phyloP scores from a whole-genome alignment of 2,329 filamentous ascomycete species.

The Sphaceloma murrayae region DNA sequence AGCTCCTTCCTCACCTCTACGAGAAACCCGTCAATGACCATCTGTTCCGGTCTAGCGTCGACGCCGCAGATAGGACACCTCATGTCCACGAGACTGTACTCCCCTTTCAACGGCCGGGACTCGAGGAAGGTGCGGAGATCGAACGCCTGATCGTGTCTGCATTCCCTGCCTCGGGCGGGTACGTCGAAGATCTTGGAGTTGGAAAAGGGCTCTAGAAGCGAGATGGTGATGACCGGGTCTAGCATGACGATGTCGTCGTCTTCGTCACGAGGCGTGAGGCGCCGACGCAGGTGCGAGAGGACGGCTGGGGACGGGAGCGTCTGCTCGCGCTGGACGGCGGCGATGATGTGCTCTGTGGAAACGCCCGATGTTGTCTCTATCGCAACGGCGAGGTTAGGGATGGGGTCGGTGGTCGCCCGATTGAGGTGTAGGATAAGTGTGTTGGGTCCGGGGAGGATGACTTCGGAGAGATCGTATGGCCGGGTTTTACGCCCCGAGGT shows the following conservation, averaged over 20 bases:
- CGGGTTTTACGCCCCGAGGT: constrained; percentile 47
- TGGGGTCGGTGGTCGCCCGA: constrained; percentile 31
- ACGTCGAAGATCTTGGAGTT: constrained; percentile 48
- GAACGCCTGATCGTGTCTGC: constrained; percentile 78
- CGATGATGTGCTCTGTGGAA: constrained; percentile 32
- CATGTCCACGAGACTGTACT: constrained; percentile 56
- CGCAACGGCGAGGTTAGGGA: constrained; percentile 50
- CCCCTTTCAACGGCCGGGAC: constrained; percentile 45
- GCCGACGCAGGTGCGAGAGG: constrained; percentile 35
- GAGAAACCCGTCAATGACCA: constrained; percentile 69
- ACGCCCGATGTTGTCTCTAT: constrained; percentile 59
- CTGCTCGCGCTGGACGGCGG: constrained; percentile 30
- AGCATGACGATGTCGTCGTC: constrained; percentile 45
- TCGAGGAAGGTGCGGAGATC: constrained; percentile 74
- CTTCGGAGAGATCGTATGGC: constrained; percentile 60
- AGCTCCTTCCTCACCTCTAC: constrained; percentile 46
- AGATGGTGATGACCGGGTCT: constrained; percentile 34
- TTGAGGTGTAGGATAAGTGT: constrained; percentile 45
- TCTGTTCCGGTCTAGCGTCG: constrained; percentile 64
- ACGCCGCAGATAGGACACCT: constrained; percentile 72
- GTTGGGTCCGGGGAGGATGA: constrained; percentile 53
- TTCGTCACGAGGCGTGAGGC: constrained; percentile 36
- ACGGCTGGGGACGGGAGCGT: constrained; percentile 41
- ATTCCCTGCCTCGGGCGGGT: constrained; percentile 61
- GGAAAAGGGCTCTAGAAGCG: constrained; percentile 40